Conservation (phyloP, 768 basidiomycete genomes). For the Leccinum truebloodii region DNA sequence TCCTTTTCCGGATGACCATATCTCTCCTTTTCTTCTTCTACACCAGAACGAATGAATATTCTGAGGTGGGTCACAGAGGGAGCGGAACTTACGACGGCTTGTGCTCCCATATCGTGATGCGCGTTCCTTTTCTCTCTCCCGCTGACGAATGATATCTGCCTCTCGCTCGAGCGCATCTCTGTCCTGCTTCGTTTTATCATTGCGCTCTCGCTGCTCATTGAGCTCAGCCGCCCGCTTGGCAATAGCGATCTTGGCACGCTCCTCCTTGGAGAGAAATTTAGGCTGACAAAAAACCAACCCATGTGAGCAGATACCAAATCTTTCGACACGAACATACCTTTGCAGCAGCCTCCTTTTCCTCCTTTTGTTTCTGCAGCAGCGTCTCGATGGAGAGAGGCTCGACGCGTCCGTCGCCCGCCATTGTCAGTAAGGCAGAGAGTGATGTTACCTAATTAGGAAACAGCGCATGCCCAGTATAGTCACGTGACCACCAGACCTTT, state of each 20-base stretch:
- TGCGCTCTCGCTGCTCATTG: constrained; percentile 63
- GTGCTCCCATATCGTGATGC: constrained; percentile 41
- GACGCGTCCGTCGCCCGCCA: constrained; percentile 42
- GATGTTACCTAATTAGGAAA: constrained; percentile 16
- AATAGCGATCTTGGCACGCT: constrained; percentile 86
- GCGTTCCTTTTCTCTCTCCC: constrained; percentile 43
- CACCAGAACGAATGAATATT: constrained; percentile 12
- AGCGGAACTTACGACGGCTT: constrained; percentile 30
- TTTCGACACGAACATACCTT: constrained; percentile 54
- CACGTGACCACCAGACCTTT: constrained; percentile 18
- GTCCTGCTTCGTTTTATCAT: constrained; percentile 59
- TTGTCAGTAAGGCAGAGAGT: constrained; percentile 34
- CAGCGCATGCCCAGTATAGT: background rate
- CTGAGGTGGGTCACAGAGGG: background rate
- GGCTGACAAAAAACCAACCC: constrained; percentile 60
- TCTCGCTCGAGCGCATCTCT: constrained; percentile 74
- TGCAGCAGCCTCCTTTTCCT: constrained; percentile 85
- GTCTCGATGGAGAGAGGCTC: constrained; percentile 89
- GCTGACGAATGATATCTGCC: constrained; percentile 64
- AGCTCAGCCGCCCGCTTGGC: constrained; percentile 86
- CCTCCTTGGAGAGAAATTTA: constrained; percentile 91
- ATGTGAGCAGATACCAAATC: constrained; percentile 2
- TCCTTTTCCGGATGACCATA: constrained; percentile 54
- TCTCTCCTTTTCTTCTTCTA: constrained; percentile 51
- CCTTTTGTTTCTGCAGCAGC: constrained; percentile 82